phyloP scores from a whole-genome alignment of 148 eudicot species.

The Nepenthes gracilis region DNA sequence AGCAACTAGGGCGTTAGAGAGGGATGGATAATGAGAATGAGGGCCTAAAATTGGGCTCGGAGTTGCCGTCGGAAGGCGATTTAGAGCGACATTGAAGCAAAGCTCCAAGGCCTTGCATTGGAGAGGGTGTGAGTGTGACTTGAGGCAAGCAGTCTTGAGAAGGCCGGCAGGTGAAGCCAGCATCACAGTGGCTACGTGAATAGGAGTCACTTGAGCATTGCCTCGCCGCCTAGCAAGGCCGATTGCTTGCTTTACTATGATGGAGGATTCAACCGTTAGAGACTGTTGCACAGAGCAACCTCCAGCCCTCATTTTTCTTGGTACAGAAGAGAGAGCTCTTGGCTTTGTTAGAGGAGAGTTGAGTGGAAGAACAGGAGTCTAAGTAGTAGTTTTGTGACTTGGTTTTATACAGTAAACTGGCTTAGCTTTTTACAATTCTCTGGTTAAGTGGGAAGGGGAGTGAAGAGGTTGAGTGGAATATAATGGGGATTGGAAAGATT shows the following conservation, averaged over 20 bases:
- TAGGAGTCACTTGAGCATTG: constrained; percentile 84
- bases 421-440: background rate
- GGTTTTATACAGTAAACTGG: no score
- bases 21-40: constrained; percentile 31
- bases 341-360: no score
- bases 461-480: constrained; percentile 13
- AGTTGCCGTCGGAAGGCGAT: constrained; percentile 39
- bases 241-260: constrained; percentile 66
- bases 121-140: constrained; percentile 36
- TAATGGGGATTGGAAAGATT: constrained; percentile 15
- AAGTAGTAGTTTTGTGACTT: no score
- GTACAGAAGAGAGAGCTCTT: no score
- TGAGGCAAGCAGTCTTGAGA: constrained; percentile 38
- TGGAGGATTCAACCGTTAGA: constrained; percentile 49
- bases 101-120: constrained; percentile 34
- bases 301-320: constrained; percentile 48
- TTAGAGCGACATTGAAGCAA: constrained; percentile 30
- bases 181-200: constrained; percentile 81
- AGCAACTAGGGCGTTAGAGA: constrained; percentile 49
- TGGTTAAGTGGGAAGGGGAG: constrained; percentile 6
- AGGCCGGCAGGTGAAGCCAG: constrained; percentile 46
- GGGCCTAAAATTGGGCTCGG: constrained; percentile 33
- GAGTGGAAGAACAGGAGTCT: no score
- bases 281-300: constrained; percentile 54
- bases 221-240: constrained; percentile 61